phyloP scores from a whole-genome alignment of 2,329 filamentous ascomycete genomes.

The Bretziella fagacearum region DNA sequence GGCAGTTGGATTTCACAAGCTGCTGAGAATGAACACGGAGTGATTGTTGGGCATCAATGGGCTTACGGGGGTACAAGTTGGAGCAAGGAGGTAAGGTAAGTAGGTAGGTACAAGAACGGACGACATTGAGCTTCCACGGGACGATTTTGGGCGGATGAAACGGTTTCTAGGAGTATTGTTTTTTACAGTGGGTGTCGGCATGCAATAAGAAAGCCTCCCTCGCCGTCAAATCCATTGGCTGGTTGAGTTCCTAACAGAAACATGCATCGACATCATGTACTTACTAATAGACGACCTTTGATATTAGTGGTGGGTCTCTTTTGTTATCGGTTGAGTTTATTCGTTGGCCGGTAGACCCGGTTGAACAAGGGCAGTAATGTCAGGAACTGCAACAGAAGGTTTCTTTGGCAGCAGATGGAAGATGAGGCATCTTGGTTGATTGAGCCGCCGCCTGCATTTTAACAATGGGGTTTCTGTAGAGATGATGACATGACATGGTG shows the following conservation, averaged over 20 bases:
- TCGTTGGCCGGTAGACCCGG: neutral
- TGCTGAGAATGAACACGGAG: neutral
- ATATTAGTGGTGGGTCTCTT: neutral
- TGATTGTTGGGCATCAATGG: neutral
- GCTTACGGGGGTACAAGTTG: too few relatives aligned
- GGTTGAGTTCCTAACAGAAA: neutral
- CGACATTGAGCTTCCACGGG: neutral
- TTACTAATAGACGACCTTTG: neutral
- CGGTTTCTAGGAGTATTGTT: neutral
- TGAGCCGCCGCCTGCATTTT: neutral
- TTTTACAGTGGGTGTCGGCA: neutral
- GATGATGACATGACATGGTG: constrained; percentile 1
- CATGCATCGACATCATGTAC: neutral
- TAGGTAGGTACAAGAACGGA: neutral
- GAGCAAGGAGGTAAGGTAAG: neutral
- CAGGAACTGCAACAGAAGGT: too few relatives aligned
- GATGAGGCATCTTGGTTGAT: neutral
- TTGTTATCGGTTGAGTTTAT: neutral
- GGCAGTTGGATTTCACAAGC: neutral
- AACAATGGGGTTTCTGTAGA: neutral
- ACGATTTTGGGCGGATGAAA: neutral
- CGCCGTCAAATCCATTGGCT: neutral
- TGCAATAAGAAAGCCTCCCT: neutral
- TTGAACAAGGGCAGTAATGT: too few relatives aligned
- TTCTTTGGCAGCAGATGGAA: neutral